Conservation (phyloP, 106 monocot species). For the Dactylorhiza incarnata region DNA sequence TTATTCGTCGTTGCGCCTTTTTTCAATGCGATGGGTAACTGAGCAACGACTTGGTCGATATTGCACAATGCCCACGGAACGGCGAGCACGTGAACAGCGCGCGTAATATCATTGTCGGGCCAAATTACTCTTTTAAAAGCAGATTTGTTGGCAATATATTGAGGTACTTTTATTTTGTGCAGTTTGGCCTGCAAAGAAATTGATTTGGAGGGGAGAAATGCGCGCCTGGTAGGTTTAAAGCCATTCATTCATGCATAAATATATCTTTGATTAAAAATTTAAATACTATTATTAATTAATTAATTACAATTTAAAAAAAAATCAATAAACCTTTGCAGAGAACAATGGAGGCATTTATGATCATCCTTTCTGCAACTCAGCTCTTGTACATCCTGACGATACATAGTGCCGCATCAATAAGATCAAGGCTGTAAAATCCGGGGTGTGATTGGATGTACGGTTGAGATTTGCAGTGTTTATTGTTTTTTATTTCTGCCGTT, state of each 20-base stretch:
- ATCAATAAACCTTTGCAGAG: constrained; percentile 27
- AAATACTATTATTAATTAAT: neutral
- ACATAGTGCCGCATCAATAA: constrained; percentile 24
- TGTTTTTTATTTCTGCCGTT: neutral
- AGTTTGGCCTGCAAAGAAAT: constrained; percentile 87
- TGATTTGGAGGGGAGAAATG: constrained; percentile 53
- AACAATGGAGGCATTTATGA: constrained; percentile 81
- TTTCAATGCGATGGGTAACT: too few relatives aligned
- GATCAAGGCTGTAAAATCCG: constrained; percentile 4
- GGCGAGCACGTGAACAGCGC: too few relatives aligned
- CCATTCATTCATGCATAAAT: neutral
- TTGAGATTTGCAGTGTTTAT: neutral
- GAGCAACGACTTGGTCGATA: too few relatives aligned
- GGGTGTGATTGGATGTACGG: neutral
- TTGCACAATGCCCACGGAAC: too few relatives aligned
- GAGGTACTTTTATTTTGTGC: neutral
- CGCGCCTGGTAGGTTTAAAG: constrained; percentile 37
- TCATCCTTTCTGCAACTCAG: constrained; percentile 78
- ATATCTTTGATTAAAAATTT: neutral
- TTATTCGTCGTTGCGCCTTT: too few relatives aligned
- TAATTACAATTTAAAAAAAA: neutral
- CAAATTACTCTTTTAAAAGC: too few relatives aligned
- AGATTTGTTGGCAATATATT: too few relatives aligned
- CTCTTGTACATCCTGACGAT: constrained; percentile 53
- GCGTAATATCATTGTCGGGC: too few relatives aligned